Evolutionary conservation across 352 stramenopile genomes (phyloP), one percentile per base, ranked within the genome.

Genomic region (Pythium diclinum): DNA sequence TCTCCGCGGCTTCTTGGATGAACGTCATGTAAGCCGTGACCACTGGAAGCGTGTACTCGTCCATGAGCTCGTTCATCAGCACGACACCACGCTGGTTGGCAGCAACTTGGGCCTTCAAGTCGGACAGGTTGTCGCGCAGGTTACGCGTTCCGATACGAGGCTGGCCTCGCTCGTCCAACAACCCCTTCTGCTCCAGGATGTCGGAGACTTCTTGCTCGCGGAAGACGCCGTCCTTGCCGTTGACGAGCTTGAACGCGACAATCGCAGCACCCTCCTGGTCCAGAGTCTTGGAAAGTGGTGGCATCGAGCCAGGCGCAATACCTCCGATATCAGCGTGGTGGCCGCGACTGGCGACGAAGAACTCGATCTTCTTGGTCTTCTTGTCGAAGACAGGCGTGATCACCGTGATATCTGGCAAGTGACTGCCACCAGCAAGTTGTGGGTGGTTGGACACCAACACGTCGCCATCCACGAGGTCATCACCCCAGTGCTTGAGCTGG

Each of bases 361-460:
- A 99, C 46, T 98, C 88, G 48, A 99, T 98, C 52, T 95, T 83
- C 30, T 91, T 76, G 11, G 75, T 85, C 21, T 75, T 76, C 57
- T 95, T 79, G 61, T 97, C 82, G 75, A 99, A 99, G 3, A 99
- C 97, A 32, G 97, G 97, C n/a, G 97, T 99, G 59, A 99, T 99
- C 4, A 99, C 97, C 6, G 97, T 99, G 67, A 99, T 99, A 73
- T 99, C 97, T 1, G 97, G 97, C n/a, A 99, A 75, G 71, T 99
- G 96, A 34, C 78, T 95, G 16, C 96, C 97, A 38, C 97, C 97
- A 21, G 97, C 97, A 42, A 99, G 83, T 67, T 99, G 97, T 32
- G 97, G 97, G 76, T 99, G 97, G 79, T 99, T 99, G 6, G 94
- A 99, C 8, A 99, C 93, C 32, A 99, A 83, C 3, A 99, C 97